These are phyloP conservation scores for Raphanus raphanistrum DNA, from an alignment of 345 rosid genomes.

Conservation along the genomic window DNA sequence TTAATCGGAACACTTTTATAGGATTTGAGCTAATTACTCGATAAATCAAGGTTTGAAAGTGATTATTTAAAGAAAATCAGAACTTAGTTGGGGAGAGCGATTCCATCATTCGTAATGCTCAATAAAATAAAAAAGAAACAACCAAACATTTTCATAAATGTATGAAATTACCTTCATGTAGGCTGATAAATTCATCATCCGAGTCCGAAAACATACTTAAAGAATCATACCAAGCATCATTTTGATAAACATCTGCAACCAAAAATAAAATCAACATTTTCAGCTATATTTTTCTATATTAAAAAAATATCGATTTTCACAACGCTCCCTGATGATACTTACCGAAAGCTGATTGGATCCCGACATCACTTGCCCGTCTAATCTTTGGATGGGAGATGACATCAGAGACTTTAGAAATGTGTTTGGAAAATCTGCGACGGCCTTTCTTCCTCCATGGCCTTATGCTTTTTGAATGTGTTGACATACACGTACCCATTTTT, in stretches of 20 bases:
- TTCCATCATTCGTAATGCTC: background rate
- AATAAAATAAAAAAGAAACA: background rate
- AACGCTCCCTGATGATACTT: conserved; percentile 29
- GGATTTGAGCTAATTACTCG: background rate
- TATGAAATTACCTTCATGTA: conserved; percentile 59
- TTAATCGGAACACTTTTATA: background rate
- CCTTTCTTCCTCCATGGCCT: conserved; percentile 41
- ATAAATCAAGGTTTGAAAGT: background rate
- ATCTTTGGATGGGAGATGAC: conserved; percentile 35
- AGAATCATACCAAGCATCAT: conserved; percentile 84
- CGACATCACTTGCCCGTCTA: conserved; percentile 45
- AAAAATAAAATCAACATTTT: background rate
- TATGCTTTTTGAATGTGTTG: conserved; percentile 46
- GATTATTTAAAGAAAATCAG: background rate
- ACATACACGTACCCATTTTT: conserved; percentile 73
- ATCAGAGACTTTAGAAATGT: conserved; percentile 42
- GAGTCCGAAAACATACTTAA: conserved; percentile 79
- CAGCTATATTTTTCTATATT: background rate
- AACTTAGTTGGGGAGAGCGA: background rate
- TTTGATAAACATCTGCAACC: conserved; percentile 52
- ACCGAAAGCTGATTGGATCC: conserved; percentile 46
- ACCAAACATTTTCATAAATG: background rate
- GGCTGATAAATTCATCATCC: conserved; percentile 77
- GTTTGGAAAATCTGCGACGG: conserved; percentile 41
- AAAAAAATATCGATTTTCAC: conserved; percentile 1